Evolutionary conservation across 768 basidiomycete species (phyloP), one percentile per base, ranked within the genome.

Genomic region (Amanita polypyramis): DNA sequence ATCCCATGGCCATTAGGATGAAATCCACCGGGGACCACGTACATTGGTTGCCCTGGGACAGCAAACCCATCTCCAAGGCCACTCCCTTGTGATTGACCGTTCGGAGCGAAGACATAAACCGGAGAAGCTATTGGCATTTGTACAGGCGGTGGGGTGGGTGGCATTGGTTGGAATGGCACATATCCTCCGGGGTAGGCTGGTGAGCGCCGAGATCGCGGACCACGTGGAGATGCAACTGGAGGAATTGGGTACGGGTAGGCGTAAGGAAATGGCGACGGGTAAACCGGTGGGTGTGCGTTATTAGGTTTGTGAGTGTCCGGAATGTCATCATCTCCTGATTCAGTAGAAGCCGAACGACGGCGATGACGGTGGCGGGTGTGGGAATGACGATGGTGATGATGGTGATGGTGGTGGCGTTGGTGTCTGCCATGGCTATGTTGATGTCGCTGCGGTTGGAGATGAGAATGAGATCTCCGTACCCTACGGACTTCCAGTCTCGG

Each of bases 241-340:
- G 51, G 41, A 9, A 59, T 46, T 14, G 58, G 58, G 37, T 60
- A 66, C 7, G 56, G 47, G 27, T 60, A 56, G 11, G 60, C 60
- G 38, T 58, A 55, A 6, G 62, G 58, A 48, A 63, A 65, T 0
- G 63, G 57, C 46, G 60, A 66, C 1, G 67, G 64, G 50, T 66
- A 69, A 1, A 64, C 57, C 8, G 61, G 52, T 1, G 64, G 56
- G 0, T 65, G 56, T 30, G 64, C 55, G 3, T 62, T 54, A 23
- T 19, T 42, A 32, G 50, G 50, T 40, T 51, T 55, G 17, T 49
- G 37, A 2, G 47, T 29, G n/a, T 34, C 27, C 15, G n/a, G 46
- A n/a, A 40, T 30, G 9, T 20, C 32, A 1, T 49, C 40, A 15
- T 42, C 47, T 6, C 11, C 47, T 12, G 32, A 7, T 34, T 50